These are phyloP conservation scores for Pistacia atlantica DNA, from an alignment of 345 rosid genomes.

Conservation along the genomic window DNA sequence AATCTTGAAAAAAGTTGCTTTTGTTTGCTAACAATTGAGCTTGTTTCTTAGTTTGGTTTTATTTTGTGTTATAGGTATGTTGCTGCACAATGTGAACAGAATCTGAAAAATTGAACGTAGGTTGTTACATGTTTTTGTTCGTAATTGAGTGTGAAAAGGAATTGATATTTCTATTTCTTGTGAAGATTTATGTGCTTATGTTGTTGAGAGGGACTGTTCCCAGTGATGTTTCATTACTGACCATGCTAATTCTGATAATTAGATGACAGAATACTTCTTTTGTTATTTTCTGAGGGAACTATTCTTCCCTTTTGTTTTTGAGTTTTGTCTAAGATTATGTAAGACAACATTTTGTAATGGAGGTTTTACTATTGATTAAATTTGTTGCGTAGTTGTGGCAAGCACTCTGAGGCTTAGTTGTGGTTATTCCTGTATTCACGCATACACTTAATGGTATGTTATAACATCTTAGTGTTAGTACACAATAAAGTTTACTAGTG, in stretches of 20 bases:
- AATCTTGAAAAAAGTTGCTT: neutral
- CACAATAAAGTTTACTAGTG: too few species aligned
- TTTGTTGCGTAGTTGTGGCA: too few species aligned
- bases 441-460: too few species aligned
- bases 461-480: too few species aligned
- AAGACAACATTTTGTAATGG: too few species aligned
- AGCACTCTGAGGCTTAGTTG: too few species aligned
- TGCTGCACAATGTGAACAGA: neutral
- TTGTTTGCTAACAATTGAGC: neutral
- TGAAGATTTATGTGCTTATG: too few species aligned
- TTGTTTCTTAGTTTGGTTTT: neutral
- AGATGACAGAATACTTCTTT: neutral
- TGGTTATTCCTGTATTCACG: too few species aligned
- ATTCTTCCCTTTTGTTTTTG: too few species aligned
- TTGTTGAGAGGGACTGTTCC: neutral
- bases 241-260: constrained; percentile 24
- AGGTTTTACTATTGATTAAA: too few species aligned
- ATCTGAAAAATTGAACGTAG: neutral
- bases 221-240: constrained; percentile 6
- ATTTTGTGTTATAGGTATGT: neutral
- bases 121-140: neutral
- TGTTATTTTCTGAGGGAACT: constrained; percentile 2
- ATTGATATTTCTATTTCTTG: too few species aligned
- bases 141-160: neutral
- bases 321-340: neutral